phyloP scores from a whole-genome alignment of 495 filamentous ascomycete genomes.

The Hypoxylon fuscum region DNA sequence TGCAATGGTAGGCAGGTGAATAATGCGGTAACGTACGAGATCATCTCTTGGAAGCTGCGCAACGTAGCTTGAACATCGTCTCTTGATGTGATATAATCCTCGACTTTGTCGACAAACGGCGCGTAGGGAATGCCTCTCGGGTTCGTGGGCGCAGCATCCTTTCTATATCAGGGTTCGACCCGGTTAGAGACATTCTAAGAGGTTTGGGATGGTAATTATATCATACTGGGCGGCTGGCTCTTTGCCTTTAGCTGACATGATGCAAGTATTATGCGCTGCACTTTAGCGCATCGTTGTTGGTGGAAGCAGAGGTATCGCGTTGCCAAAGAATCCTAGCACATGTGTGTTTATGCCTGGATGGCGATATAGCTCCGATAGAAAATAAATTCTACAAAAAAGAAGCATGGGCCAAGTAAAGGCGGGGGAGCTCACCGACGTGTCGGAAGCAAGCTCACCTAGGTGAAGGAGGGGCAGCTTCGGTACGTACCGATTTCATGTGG shows the following conservation, averaged over 20 bases:
- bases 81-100: constrained; percentile 89
- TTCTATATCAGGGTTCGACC: constrained; percentile 39
- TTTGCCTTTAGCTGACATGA: constrained; percentile 50
- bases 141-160: constrained; percentile 74
- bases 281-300: constrained; percentile 23
- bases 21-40: constrained; percentile 69
- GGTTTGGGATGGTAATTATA: not conserved
- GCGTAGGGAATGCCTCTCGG: constrained; percentile 93
- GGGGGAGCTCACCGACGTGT: constrained; percentile 21
- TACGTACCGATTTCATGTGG: not conserved
- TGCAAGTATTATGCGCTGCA: constrained; percentile 6
- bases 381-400: constrained; percentile 7
- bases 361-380: not conserved
- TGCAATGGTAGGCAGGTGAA: not conserved
- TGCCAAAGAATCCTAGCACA: not conserved
- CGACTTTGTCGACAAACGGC: constrained; percentile 95
- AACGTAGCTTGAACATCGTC: constrained; percentile 89
- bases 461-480: constrained; percentile 27
- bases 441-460: constrained; percentile 20
- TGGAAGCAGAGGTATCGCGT: constrained; percentile 2
- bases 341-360: not conserved
- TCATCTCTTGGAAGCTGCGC: constrained; percentile 98
- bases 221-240: constrained; percentile 40
- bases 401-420: constrained; percentile 32
- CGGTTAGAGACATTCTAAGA: constrained; percentile 1